Base-by-base conservation (phyloP, 257 asterid species). In the Lithospermum erythrorhizon region DNA sequence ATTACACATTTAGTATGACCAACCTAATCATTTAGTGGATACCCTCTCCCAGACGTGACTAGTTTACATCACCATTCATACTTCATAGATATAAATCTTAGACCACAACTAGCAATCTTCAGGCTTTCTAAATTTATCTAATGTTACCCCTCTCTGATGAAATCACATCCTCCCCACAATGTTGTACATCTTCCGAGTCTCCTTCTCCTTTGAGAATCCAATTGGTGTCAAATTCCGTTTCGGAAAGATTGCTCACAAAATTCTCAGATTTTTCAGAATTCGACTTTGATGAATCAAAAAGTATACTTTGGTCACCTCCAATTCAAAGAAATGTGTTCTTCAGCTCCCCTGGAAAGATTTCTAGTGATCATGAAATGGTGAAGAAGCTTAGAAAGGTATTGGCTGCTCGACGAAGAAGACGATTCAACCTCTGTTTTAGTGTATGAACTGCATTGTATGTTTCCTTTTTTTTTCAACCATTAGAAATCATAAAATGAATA, bases 251-350 rank as follows among this genome's bases (percentile, higher is more conserved):
- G 29, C 95, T 89, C 6, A 51, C 65, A 1, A 89, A 89, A 48
- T 86, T 82, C 69, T 81, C 53, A 32, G 95, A 89, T 70, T 85
- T 73, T 35, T 78, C 95, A 2, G 93, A 86, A 61, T 81, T 86
- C 65, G 64, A 72, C 67, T 89, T 89, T 59, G 97, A 89, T 52
- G 82, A 84, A 66, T 27, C 85, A 0, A 75, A 78, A 49, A 89
- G 97, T 53, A 85, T 87, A 3, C 56, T 89, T 18, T 89, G 97
- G 95, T 89, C 97, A 55, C 97, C 97, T 41, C 97, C 94, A 0
- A 45, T 89, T 22, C 82, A 59, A n/a, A 82, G 91, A 79, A 81
- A 63, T 68, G 85, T 35, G 68, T 84, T 82, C 61, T 57, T 81
- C 10, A 70, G 54, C 37, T 82, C 96, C 1, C 87, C 88, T 0